Evolutionary conservation across 2,329 filamentous ascomycete genomes (phyloP).

Genomic region (Tetracladium maxilliforme): DNA sequence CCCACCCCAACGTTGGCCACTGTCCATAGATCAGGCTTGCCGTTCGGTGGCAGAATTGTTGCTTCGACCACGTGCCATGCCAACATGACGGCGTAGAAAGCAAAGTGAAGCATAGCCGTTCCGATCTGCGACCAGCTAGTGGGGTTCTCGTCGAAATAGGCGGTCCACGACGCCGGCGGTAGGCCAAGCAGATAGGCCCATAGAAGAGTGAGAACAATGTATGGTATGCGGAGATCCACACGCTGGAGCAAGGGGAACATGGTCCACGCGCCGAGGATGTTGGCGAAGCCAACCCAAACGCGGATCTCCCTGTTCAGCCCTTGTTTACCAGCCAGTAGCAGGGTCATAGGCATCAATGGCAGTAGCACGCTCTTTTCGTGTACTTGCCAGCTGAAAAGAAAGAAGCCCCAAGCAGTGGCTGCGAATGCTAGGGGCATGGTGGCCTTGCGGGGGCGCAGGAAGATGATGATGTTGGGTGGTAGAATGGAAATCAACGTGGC

Average conservation of each 20-base stretch:
- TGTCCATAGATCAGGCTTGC: conserved; percentile 89
- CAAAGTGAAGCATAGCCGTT: conserved; percentile 55
- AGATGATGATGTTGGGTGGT: conserved; percentile 66
- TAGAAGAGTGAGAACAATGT: conserved; percentile 67
- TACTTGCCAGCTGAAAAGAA: conserved; percentile 93
- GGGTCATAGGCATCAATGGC: conserved; percentile 83
- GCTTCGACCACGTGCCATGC: conserved; percentile 69
- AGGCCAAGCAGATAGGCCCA: conserved; percentile 88
- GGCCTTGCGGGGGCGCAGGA: conserved; percentile 62
- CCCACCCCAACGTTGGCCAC: conserved; percentile 82
- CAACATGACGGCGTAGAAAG: conserved; percentile 65
- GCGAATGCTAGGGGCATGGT: conserved; percentile 70
- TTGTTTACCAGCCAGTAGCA: conserved; percentile 65
- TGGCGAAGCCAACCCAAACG: conserved; percentile 93
- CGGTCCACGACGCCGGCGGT: conserved; percentile 58
- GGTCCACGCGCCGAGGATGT: conserved; percentile 79
- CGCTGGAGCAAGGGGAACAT: conserved; percentile 82
- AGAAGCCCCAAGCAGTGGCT: conserved; percentile 88
- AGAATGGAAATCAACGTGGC: conserved; percentile 65
- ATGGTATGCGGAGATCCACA: conserved; percentile 73
- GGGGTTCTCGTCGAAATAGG: conserved; percentile 43
- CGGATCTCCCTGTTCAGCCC: conserved; percentile 64
- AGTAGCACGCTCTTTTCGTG: conserved; percentile 95
- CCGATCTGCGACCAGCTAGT: conserved; percentile 34
- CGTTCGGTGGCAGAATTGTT: conserved; percentile 48